phyloP scores from a whole-genome alignment of 257 asterid genomes.

The Ilex asprella region DNA sequence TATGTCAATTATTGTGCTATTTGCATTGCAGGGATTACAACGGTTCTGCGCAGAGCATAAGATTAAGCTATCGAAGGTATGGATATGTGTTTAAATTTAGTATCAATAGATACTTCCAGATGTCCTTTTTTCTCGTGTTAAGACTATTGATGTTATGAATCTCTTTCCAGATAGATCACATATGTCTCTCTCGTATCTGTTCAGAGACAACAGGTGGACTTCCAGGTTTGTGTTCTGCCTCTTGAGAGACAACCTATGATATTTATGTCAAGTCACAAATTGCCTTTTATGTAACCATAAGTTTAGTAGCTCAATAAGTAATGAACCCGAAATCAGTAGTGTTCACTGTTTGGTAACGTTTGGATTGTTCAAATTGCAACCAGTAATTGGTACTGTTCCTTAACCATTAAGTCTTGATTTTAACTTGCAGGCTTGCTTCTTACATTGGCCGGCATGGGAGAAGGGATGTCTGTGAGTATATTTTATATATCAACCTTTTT shows the following conservation, averaged over 20 bases:
- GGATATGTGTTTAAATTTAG: not conserved
- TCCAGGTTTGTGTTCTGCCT: slow-evolving; percentile 47
- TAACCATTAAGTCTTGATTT: not conserved
- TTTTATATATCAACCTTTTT: not conserved
- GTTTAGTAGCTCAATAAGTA: too few species aligned
- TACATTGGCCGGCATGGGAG: slow-evolving; percentile 92
- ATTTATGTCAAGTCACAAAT: too few species aligned
- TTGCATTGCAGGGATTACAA: slow-evolving; percentile 78
- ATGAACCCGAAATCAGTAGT: too few species aligned
- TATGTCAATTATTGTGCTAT: too few species aligned
- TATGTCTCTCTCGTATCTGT: slow-evolving; percentile 90
- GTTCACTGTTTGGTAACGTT: too few species aligned
- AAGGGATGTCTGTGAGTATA: slow-evolving; percentile 75
- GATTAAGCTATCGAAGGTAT: slow-evolving; percentile 88
- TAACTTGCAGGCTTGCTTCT: slow-evolving; percentile 66
- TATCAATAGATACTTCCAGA: not conserved
- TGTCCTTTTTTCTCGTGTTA: not conserved
- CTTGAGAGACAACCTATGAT: too few species aligned
- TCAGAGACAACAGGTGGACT: slow-evolving; percentile 99
- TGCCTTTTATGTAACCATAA: not conserved
- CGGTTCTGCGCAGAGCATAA: slow-evolving; percentile 92
- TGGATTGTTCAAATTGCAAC: too few species aligned
- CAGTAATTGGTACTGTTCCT: too few species aligned
- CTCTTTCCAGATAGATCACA: slow-evolving; percentile 78
- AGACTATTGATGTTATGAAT: not conserved